Evolutionary conservation across 208 protist species (phyloP).

Genomic region (Acanthamoeba triangularis): DNA sequence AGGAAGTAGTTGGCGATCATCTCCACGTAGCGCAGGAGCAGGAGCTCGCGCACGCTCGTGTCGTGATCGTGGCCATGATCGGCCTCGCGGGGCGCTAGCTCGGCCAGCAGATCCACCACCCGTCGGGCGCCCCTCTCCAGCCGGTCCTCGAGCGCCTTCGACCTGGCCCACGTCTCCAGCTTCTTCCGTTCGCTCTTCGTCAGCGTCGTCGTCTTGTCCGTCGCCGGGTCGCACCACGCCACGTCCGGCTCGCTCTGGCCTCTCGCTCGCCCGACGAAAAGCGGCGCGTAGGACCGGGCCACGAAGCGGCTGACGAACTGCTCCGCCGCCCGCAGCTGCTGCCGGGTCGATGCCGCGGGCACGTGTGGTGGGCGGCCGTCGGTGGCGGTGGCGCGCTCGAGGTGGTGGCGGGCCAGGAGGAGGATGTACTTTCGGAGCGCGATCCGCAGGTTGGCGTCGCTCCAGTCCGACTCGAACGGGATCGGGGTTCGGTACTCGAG

Average conservation of each 20-base stretch:
- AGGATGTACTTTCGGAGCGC: slow-evolving; percentile 24
- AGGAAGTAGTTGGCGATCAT: neutral
- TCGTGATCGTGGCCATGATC: neutral
- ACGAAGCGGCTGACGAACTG: neutral
- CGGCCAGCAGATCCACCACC: neutral
- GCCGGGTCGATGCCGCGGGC: neutral
- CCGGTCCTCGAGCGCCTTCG: neutral
- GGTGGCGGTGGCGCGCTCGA: neutral
- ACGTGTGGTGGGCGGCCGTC: neutral
- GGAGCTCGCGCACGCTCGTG: neutral
- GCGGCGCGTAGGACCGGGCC: neutral
- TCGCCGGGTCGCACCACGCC: neutral
- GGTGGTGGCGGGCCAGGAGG: neutral
- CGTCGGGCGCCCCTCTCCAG: neutral
- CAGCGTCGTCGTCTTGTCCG: neutral
- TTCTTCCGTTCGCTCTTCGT: neutral
- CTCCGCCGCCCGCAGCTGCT: neutral
- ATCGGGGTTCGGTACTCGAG: neutral
- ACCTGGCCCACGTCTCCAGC: neutral
- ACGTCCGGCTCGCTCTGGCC: neutral
- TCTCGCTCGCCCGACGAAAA: too few species aligned
- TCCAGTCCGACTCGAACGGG: slow-evolving; percentile 9
- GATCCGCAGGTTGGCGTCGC: neutral
- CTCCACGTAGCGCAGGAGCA: slow-evolving; percentile 5
- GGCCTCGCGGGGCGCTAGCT: neutral